Conservation (phyloP, 129 eudicot species). For the Daucus carota region DH1_v3.0 NC_030389.2:2107001-2107500, state of each 20-base stretch:
- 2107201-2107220: slow-evolving; percentile 43
- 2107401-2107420: slow-evolving; percentile 61
- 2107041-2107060: slow-evolving; percentile 56
- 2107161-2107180: slow-evolving; percentile 81
- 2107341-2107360: slow-evolving; percentile 26
- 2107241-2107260: slow-evolving; percentile 57
- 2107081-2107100: slow-evolving; percentile 63
- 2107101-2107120: slow-evolving; percentile 75
- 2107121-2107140: slow-evolving; percentile 87
- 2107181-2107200: slow-evolving; percentile 61
- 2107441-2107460: slow-evolving; percentile 52
- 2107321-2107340: slow-evolving; percentile 45
- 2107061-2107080: slow-evolving; percentile 40
- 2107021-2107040: slow-evolving; percentile 70
- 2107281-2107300: slow-evolving; percentile 36
- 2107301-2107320: slow-evolving; percentile 40
- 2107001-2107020: slow-evolving; percentile 49
- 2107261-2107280: slow-evolving; percentile 36
- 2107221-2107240: slow-evolving; percentile 78
- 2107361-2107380: slow-evolving; percentile 35
- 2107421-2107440: slow-evolving; percentile 55
- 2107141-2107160: slow-evolving; percentile 85
- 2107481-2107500: slow-evolving; percentile 46
- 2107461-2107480: slow-evolving; percentile 65
- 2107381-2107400: slow-evolving; percentile 18